Conservation (phyloP, 768 basidiomycete species). For the Phaeotremella fagi region DNA sequence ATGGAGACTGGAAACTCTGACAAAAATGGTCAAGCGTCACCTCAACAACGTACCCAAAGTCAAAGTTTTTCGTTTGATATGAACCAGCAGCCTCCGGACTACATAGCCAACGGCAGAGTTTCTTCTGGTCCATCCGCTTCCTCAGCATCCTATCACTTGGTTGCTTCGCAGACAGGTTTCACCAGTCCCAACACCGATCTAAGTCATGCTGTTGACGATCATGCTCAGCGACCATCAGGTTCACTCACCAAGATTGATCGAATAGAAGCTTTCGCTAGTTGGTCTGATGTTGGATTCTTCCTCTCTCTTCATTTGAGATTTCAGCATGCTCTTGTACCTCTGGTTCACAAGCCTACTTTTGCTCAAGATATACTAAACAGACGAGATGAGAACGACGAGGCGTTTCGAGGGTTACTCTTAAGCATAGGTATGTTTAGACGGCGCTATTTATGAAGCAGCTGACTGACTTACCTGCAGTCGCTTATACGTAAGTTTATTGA, state of each 20-base stretch:
- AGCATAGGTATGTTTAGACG: conserved; percentile 14
- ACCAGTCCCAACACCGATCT: too few relatives aligned
- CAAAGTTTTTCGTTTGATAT: too few relatives aligned
- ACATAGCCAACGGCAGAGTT: too few relatives aligned
- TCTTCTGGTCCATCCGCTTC: too few relatives aligned
- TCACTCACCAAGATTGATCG: background rate
- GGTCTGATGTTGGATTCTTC: conserved; percentile 30
- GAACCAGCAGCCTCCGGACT: too few relatives aligned
- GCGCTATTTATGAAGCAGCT: background rate
- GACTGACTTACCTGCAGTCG: conserved; percentile 2
- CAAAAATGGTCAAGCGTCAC: too few relatives aligned
- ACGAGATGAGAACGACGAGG: conserved; percentile 26
- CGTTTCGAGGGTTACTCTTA: conserved; percentile 20
- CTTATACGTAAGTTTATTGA: conserved; percentile 20
- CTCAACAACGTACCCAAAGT: too few relatives aligned
- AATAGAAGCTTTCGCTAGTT: background rate
- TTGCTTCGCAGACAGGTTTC: too few relatives aligned
- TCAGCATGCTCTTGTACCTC: conserved; percentile 28
- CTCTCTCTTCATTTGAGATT: conserved; percentile 30
- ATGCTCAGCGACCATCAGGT: too few relatives aligned
- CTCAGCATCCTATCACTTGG: too few relatives aligned
- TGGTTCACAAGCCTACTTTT: conserved; percentile 37
- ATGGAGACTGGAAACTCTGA: too few relatives aligned
- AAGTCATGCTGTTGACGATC: too few relatives aligned
- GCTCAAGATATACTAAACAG: conserved; percentile 23